Percentiles rank a stretch among this genome's conserved stretches.
Evolutionary conservation across 768 basidiomycete genomes (phyloP).

Genomic region (Mrakia gelida): DNA sequence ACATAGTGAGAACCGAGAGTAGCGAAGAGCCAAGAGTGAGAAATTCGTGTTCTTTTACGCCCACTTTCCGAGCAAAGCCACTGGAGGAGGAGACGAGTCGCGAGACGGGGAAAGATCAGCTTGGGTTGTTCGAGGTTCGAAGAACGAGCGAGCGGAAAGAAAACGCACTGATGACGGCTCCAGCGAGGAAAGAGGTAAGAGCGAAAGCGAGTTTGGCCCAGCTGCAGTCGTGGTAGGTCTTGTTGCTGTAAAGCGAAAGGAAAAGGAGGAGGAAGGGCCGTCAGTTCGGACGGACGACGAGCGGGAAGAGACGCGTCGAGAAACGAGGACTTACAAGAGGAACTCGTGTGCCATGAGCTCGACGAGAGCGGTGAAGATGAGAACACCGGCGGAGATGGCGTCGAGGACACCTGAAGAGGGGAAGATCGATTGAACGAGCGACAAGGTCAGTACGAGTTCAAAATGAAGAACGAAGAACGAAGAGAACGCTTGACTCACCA

Average conservation of each 20-base stretch:
- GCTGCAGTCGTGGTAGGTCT: conserved; percentile 32
- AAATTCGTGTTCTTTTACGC: background rate
- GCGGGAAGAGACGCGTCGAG: conserved; percentile 20
- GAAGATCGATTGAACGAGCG: background rate
- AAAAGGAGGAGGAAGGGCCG: background rate
- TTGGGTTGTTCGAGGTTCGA: no score
- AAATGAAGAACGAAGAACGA: background rate
- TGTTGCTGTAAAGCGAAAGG: background rate
- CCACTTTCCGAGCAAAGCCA: conserved; percentile 16
- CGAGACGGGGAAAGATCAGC: no score
- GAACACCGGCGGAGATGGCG: conserved; percentile 76
- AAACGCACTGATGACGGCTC: conserved; percentile 32
- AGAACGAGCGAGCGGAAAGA: background rate
- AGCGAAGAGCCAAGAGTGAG: background rate
- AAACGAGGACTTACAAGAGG: conserved; percentile 27
- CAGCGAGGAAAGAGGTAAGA: conserved; percentile 33
- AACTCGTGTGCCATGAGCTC: conserved; percentile 36
- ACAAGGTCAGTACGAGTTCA: background rate
- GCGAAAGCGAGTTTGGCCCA: conserved; percentile 34
- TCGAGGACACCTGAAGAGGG: conserved; percentile 55
- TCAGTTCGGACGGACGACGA: conserved; percentile 2
- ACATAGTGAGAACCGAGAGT: background rate
- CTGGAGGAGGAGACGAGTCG: background rate
- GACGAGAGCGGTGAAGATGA: conserved; percentile 51
- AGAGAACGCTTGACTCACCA: conserved; percentile 47